Percentiles rank a stretch among this genome's conserved stretches.
Conservation (phyloP, 441 rosid genomes). For the Brassica hybrid region DNA sequence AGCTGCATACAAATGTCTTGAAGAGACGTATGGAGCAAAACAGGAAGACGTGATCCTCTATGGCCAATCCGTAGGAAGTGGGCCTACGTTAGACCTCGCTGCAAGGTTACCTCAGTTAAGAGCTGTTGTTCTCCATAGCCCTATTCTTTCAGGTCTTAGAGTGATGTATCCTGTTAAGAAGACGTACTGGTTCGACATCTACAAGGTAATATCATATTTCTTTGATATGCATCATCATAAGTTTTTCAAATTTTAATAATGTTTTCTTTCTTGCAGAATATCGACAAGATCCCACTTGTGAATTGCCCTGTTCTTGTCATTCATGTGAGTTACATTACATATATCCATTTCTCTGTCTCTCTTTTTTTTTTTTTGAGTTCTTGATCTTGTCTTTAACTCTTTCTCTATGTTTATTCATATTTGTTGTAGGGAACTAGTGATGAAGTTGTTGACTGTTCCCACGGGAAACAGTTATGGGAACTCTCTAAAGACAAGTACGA, state of each 20-base stretch:
- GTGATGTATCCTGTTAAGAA: conserved; percentile 97
- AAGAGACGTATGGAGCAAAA: conserved; percentile 85
- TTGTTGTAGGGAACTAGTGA: conserved; percentile 87
- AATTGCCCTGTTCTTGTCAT: conserved; percentile 88
- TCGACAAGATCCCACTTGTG: conserved; percentile 94
- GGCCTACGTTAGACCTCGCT: conserved; percentile 94
- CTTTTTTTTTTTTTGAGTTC: neutral
- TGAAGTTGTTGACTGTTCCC: conserved; percentile 97
- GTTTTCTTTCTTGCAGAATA: conserved; percentile 64
- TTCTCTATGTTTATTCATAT: conserved; percentile 1
- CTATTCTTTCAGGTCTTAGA: conserved; percentile 93
- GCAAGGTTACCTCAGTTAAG: conserved; percentile 73
- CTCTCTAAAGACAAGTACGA: conserved; percentile 88
- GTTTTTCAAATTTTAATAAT: too few relatives aligned
- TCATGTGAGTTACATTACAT: conserved; percentile 63
- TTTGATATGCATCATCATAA: too few relatives aligned
- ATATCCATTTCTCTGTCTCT: conserved; percentile 13
- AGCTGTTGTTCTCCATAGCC: conserved; percentile 95
- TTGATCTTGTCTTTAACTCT: neutral
- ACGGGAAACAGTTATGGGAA: conserved; percentile 96
- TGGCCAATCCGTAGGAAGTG: conserved; percentile 98
- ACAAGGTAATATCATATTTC: conserved; percentile 57
- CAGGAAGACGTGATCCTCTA: conserved; percentile 93
- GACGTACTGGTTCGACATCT: conserved; percentile 96
- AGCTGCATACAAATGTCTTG: conserved; percentile 91